Base-by-base conservation (phyloP, 345 rosid species). In the Eucalyptus melliodora region DNA sequence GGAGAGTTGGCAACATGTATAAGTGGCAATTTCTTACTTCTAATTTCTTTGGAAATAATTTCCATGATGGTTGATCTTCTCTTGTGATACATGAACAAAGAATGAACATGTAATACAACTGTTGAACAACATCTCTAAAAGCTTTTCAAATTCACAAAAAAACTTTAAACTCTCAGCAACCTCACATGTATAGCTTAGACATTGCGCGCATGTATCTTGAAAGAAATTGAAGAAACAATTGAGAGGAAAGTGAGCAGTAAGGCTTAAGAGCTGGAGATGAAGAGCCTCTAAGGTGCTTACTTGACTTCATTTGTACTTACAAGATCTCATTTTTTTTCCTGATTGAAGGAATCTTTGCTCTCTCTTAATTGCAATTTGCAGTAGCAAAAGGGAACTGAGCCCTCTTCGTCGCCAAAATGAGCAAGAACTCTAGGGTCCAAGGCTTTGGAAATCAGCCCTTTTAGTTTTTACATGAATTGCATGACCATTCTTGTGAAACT, bases 61-160 rank as follows among this genome's bases (percentile, higher is more conserved):
- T 59, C 2, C 14, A 59, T 9, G 0, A 51, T 7, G 23, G 9
- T 17, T 17, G 23, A 51, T 0, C 56, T 51, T 51, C 56, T 17
- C 56, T 7, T 17, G 0, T n/a, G 56, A 51, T 51, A 17, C 56
- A 51, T 51, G 23, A 51, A 51, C 55, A 17, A 51, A 51, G 9
- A 9, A 17, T 16, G 55, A 51, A 24, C 7, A 11, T 0, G 30
- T 26, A 59, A 5, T 11, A 10, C 4, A 59, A 59, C 0, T 5
- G 16, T 1, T 0, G 0, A 1, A 59, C 2, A 5, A 0, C 14
- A 59, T 24, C 0, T 59, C 65, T 11, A 59, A 59, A 59, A 26
- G 0, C 67, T 59, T 59, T 8, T 0, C 11, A 12, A 59, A 24
- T 59, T 59, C 30, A 10, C 30, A 11, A 26, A 59, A n/a, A 10